Evolutionary conservation across 2,329 filamentous ascomycete genomes (phyloP), one percentile per base, ranked within the genome.

Genomic region (Exophiala bonariae): DNA sequence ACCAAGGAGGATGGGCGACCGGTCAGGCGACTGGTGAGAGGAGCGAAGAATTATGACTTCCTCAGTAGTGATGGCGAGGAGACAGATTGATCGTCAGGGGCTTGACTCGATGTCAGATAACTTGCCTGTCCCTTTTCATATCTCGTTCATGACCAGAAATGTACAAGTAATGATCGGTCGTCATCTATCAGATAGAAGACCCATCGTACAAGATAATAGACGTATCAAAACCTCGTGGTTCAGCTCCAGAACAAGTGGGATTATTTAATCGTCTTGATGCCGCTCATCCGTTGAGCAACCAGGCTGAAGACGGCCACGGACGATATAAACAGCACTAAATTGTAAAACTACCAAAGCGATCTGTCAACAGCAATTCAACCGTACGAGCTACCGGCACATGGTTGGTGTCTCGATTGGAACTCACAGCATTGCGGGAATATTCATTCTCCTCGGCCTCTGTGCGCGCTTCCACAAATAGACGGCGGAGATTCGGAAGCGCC

Each of bases 271-370:
- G 62, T 49, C 50, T 68, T 71, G 40, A 61, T 63, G 31, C 41
- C 54, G 52, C 76, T 77, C 79, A 96, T 87, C 58, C 86, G 86
- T 64, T 99, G 93, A 20, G 92, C 93, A 52, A 93, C 84, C 50
- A 99, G 74, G 66, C 92, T 95, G 73, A 97, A 96, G 50, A 96
- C 83, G 6, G 92, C 90, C 18, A 99, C 87, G 0, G 93, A 96
- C 18, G 91, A 93, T 77, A 99, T 92, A 73, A 97, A 99, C 2
- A 97, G 76, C 1, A 96, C 90, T 1, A 95, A 82, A 63, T 99
- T 97, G 72, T 99, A 99, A 68, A 99, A 99, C 93, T 96, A 61
- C 6, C 46, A 17, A 30, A 26, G 28, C 10, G 46, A 31, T 3
- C 35, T 41, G 26, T 42, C 34, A 46, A 35, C 30, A 11, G 11